Evolutionary conservation across 2,329 filamentous ascomycete species (phyloP).

Genomic region (Sclerotinia sclerotiorum): DNA sequence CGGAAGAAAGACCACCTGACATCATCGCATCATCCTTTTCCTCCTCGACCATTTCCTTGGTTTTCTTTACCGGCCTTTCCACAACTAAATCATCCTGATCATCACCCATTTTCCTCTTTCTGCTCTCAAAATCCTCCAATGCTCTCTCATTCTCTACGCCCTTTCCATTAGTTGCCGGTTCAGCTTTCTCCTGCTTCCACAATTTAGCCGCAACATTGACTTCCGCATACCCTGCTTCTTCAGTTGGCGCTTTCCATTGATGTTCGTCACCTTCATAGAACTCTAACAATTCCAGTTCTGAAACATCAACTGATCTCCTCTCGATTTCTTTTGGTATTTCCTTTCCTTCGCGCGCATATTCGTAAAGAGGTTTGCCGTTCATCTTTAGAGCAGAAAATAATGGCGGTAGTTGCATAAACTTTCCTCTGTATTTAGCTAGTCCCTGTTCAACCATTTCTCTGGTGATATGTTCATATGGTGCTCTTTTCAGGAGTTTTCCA

Average conservation of each 20-base stretch:
- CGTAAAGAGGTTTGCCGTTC: slow-evolving; percentile 90
- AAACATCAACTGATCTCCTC: slow-evolving; percentile 74
- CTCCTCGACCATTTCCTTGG: slow-evolving; percentile 23
- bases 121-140: slow-evolving; percentile 39
- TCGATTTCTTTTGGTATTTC: slow-evolving; percentile 83
- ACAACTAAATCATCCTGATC: slow-evolving; percentile 38
- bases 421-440: slow-evolving; percentile 72
- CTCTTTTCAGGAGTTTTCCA: slow-evolving; percentile 77
- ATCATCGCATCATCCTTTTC: slow-evolving; percentile 33
- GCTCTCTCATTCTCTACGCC: slow-evolving; percentile 42
- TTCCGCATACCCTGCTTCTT: slow-evolving; percentile 74
- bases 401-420: slow-evolving; percentile 85
- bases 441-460: slow-evolving; percentile 74
- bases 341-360: slow-evolving; percentile 89
- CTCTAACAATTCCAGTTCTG: slow-evolving; percentile 76
- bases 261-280: slow-evolving; percentile 83
- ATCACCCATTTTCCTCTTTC: slow-evolving; percentile 39
- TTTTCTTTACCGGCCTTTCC: slow-evolving; percentile 36
- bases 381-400: slow-evolving; percentile 92
- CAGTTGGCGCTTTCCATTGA: slow-evolving; percentile 72
- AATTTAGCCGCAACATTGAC: slow-evolving; percentile 74
- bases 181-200: slow-evolving; percentile 58
- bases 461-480: slow-evolving; percentile 78
- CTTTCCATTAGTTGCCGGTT: slow-evolving; percentile 25
- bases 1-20: slow-evolving; percentile 37